These are phyloP conservation scores for sunflower (Helianthus annuus) DNA, from an alignment of 129 eudicot genomes.

Conservation along the genomic window HanXRQr2.0-SUNRISE NC_035448.2:103119785-103120284, in stretches of 20 bases:
- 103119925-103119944: too few relatives aligned
- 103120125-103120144: background rate
- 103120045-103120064: background rate
- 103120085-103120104: background rate
- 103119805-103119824: too few relatives aligned
- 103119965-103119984: background rate
- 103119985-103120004: background rate
- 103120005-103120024: background rate
- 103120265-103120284: background rate
- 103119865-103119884: too few relatives aligned
- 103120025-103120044: background rate
- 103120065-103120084: background rate
- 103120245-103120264: background rate
- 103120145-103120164: background rate
- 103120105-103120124: background rate
- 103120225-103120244: background rate
- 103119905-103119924: too few relatives aligned
- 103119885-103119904: too few relatives aligned
- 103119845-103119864: too few relatives aligned
- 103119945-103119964: too few relatives aligned
- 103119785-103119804: too few relatives aligned
- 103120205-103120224: background rate
- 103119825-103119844: too few relatives aligned
- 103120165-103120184: background rate
- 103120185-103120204: background rate